Evolutionary conservation across 768 basidiomycete species (phyloP).

Genomic region (Neoboletus magnificus): DNA sequence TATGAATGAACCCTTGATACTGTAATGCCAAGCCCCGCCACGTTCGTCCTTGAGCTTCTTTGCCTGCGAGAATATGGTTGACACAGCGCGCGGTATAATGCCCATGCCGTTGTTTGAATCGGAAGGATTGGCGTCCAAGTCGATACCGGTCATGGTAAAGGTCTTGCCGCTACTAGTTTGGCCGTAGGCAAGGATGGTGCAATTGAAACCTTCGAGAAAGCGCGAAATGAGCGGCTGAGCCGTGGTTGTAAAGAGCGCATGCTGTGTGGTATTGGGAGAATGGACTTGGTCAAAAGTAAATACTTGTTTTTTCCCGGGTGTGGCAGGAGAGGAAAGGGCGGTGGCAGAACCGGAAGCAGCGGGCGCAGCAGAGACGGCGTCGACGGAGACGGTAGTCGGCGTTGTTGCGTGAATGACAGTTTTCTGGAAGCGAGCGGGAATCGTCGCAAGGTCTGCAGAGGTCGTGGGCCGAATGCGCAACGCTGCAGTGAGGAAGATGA

Average conservation of each 20-base stretch:
- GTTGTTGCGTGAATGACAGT: constrained; percentile 79
- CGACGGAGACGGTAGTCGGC: constrained; percentile 76
- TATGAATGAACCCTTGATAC: constrained; percentile 87
- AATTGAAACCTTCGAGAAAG: constrained; percentile 94
- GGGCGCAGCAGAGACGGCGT: constrained; percentile 56
- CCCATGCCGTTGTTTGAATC: constrained; percentile 85
- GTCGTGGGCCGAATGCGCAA: constrained; percentile 90
- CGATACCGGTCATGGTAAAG: constrained; percentile 95
- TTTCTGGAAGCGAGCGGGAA: constrained; percentile 93
- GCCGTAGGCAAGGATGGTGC: constrained; percentile 52
- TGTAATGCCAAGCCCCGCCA: constrained; percentile 70
- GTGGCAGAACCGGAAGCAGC: constrained; percentile 49
- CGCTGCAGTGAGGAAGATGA: constrained; percentile 44
- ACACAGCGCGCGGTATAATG: constrained; percentile 92
- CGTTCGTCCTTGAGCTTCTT: constrained; percentile 76
- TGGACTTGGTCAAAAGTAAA: constrained; percentile 97
- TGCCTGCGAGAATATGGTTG: constrained; percentile 78
- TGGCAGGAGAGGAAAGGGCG: constrained; percentile 43
- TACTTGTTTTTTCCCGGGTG: constrained; percentile 69
- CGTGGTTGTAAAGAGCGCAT: constrained; percentile 80
- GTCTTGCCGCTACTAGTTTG: constrained; percentile 36
- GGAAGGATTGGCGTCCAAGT: constrained; percentile 83
- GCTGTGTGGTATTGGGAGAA: constrained; percentile 79
- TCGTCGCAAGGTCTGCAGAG: constrained; percentile 75
- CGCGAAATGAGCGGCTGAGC: constrained; percentile 81